Evolutionary conservation across 2,329 filamentous ascomycete species (phyloP).

Genomic region (Nemania serpens): DNA sequence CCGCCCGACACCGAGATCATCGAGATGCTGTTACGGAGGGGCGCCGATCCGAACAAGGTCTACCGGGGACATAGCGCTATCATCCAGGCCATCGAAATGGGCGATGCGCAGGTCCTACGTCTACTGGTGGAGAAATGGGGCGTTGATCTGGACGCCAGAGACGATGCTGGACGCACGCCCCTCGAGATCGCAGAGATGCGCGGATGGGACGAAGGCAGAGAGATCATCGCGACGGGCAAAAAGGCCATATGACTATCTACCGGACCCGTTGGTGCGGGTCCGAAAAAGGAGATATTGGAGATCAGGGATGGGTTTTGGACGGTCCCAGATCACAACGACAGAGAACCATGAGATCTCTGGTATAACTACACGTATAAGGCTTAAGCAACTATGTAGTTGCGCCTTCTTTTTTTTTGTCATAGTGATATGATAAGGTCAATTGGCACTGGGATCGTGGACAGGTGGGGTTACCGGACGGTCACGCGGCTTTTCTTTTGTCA

Average conservation of each 20-base stretch:
- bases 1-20: conserved; percentile 63
- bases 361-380: neutral
- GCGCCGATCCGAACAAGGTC: conserved; percentile 70
- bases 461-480: neutral
- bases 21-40: conserved; percentile 64
- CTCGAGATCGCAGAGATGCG: conserved; percentile 62
- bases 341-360: neutral
- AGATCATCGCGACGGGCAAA: conserved; percentile 47
- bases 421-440: conserved; percentile 1
- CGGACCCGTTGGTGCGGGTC: neutral
- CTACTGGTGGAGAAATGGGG: conserved; percentile 55
- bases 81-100: conserved; percentile 69
- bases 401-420: neutral
- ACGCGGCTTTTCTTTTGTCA: neutral
- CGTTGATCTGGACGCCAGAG: conserved; percentile 56
- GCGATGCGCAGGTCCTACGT: conserved; percentile 58
- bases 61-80: conserved; percentile 70
- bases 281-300: conserved; percentile 18
- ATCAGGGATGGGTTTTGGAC: conserved; percentile 25
- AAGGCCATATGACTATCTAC: conserved; percentile 30
- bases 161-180: conserved; percentile 59
- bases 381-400: conserved; percentile 2
- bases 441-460: neutral
- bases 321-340: neutral
- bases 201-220: conserved; percentile 62